Conservation (phyloP, 192 early-diverging fungal species). For the Dissophora globulifera region DNA sequence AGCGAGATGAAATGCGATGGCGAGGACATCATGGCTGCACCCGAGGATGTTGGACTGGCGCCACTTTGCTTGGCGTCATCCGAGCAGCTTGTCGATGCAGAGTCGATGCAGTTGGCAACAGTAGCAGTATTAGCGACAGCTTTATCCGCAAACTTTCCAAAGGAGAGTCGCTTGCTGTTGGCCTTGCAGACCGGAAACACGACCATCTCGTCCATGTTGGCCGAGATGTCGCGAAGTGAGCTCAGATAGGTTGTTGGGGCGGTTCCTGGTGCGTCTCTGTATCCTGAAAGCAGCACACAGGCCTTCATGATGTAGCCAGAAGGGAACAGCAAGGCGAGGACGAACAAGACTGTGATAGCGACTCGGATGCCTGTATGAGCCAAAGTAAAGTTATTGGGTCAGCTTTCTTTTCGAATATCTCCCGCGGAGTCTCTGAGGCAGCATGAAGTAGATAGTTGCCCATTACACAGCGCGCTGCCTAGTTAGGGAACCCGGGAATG, state of each 20-base stretch:
- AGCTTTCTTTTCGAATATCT: no score
- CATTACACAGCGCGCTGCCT: no score
- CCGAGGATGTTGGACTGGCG: neutral
- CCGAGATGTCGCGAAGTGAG: slow-evolving; percentile 11
- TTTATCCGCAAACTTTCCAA: neutral
- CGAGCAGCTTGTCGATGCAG: neutral
- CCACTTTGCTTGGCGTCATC: neutral
- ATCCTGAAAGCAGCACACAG: slow-evolving; percentile 43
- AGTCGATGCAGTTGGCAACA: neutral
- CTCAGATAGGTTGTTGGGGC: slow-evolving; percentile 9
- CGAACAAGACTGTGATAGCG: slow-evolving; percentile 43
- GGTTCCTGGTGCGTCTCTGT: slow-evolving; percentile 3
- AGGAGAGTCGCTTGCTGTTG: slow-evolving; percentile 5
- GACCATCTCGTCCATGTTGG: slow-evolving; percentile 26
- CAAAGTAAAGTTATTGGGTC: neutral
- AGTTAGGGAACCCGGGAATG: no score
- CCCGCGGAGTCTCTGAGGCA: no score
- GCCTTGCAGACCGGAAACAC: slow-evolving; percentile 45
- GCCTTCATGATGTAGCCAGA: slow-evolving; percentile 56
- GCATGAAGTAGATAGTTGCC: no score
- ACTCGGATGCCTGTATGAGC: slow-evolving; percentile 30
- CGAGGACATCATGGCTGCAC: slow-evolving; percentile 2
- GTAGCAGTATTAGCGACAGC: no score
- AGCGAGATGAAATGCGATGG: slow-evolving; percentile 25
- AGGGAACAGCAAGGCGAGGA: slow-evolving; percentile 47